Base-by-base conservation (phyloP, 257 asterid genomes). In the Solanum acaule region DNA sequence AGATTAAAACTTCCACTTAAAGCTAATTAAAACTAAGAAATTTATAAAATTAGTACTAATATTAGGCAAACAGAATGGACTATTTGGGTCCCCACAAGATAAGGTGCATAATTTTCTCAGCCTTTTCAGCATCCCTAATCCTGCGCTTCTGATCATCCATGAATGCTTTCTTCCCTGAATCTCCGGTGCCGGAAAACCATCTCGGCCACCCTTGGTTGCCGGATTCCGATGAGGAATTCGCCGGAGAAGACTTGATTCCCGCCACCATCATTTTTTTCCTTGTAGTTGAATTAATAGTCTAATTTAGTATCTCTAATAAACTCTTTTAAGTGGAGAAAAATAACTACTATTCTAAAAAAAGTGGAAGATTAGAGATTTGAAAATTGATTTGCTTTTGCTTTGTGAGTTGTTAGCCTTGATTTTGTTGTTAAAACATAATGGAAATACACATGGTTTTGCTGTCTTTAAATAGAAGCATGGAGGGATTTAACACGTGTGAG, bases 61-160 rank as follows among this genome's bases (percentile, higher is more conserved):
- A 79, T 27, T 44, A 42, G 4, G 9, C 10, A 18, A 78, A 71
- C n/a, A 8, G 42, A 20, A 18, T 27, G 7, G 86, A 67, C 71
- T 81, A 87, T 85, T 87, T 87, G 83, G 89, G 89, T 16, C 89
- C 89, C 89, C 89, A 87, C 1, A 81, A 15, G 71, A 87, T 87
- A 59, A 87, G 86, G 33, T 87, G 82, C 86, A 87, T 59, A 49
- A 81, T 23, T 42, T 65, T 78, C n/a, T 87, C 89, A 87, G 79
- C 63, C 42, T 87, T 87, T 49, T 87, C 89, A 79, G 82, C 81
- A 12, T 87, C 83, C 38, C 89, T 87, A 15, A 87, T 3, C 71
- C 52, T 63, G 12, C 89, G 83, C 70, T 81, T 87, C 87, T 67
- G 87, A 42, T 87, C 89, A 38, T 87, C 87, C 81, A 12, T 67